Evolutionary conservation across 2,329 filamentous ascomycete genomes (phyloP).

Genomic region (Fusarium circinatum): DNA sequence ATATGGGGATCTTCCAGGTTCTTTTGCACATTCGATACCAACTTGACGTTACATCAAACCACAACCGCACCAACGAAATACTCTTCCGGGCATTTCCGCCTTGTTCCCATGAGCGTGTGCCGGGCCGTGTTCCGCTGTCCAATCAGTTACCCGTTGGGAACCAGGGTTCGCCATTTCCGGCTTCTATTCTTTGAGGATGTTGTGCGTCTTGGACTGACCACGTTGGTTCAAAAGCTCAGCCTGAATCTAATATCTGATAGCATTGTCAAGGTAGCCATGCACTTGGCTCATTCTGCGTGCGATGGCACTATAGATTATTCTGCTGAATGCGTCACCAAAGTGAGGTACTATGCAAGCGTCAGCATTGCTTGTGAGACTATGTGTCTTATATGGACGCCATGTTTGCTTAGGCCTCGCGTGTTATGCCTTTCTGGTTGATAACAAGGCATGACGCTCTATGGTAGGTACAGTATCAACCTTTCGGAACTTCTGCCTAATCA

Average conservation of each 20-base stretch:
- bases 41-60: not conserved
- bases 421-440: too few relatives aligned
- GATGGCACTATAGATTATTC: not conserved
- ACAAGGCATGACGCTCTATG: too few relatives aligned
- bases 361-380: not conserved
- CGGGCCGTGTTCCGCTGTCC: not conserved
- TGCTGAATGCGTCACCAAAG: not conserved
- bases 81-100: not conserved
- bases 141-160: not conserved
- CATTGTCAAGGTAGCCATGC: not conserved
- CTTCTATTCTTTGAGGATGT: not conserved
- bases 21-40: not conserved
- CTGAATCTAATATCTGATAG: not conserved
- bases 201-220: not conserved
- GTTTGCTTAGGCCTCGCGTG: not conserved
- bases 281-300: not conserved
- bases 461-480: too few relatives aligned
- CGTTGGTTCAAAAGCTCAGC: not conserved
- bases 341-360: not conserved
- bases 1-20: not conserved
- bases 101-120: not conserved
- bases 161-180: not conserved
- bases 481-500: too few relatives aligned
- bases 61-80: not conserved
- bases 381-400: not conserved